Base-by-base conservation (phyloP, 148 eudicot genomes). In the Cornus controversa region DNA sequence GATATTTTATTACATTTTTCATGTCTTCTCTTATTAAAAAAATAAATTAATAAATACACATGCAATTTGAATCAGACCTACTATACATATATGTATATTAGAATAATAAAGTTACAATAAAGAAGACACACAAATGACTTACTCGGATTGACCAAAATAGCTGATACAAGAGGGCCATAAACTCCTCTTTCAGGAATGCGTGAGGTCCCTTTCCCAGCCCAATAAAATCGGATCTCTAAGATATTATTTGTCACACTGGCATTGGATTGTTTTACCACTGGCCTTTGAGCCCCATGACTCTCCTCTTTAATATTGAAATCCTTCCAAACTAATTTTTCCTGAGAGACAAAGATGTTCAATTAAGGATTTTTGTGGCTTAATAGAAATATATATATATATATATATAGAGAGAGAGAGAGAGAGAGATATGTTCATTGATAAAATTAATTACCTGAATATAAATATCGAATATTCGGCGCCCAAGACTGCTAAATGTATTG, bases 401-500 rank as follows among this genome's bases (percentile, higher is more conserved):
- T n/a, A n/a, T n/a, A n/a, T n/a, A n/a, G n/a, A n/a, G n/a, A n/a
- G n/a, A n/a, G n/a, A n/a, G n/a, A n/a, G n/a, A n/a, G n/a, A n/a
- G n/a, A n/a, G n/a, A n/a, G n/a, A n/a, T n/a, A 58, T 5, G 16
- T 22, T 58, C n/a, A n/a, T 64, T 16, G 29, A 76, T 4, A 13
- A 37, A 37, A 68, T 24, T 40, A 64, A 22, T 76, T 73, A 91
- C 98, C 98, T 93, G 98, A 67, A 93, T 88, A 82, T 85, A 87
- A 40, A 93, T 87, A 78, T 93, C 91, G 73, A 93, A 93, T 58
- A 87, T 75, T n/a, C 96, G 92, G 76, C 81, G 88, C 47, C 98
- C 98, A 58, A 93, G 91, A 69, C 91, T 90, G 73, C 54, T 70
- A 79, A 75, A 91, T 26, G 90, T 87, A 66, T 73, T 80, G 80